Evolutionary conservation across 371 early-diverging fungal genomes (phyloP), one percentile per base, ranked within the genome.

Genomic region (Rhizomucor pusillus): DNA sequence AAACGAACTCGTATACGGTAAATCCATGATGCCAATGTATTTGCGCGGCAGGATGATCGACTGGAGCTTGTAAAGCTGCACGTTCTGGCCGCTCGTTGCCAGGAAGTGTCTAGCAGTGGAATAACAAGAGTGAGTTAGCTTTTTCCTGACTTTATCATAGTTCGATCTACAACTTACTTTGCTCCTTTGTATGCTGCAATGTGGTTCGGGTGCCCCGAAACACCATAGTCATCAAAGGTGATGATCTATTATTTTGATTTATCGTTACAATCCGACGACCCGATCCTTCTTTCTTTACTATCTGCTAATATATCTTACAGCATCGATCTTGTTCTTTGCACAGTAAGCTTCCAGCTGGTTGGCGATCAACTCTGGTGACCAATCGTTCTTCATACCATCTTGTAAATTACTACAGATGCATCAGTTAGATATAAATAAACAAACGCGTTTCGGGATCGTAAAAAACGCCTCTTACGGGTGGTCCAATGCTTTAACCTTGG

Each of bases 171-270:
- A 5, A 60, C 68, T 62, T 86, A 88, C 87, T 79, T 83, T 29
- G 92, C 84, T 50, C 93, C 95, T 48, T 81, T 59, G 63, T 84
- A 90, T 35, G 85, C 80, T 3, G 94, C 87, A 48, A 87, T 85
- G 69, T 99, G 99, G 75, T 99, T 99, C 45, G 83, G 72, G 69
- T 99, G 99, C 0, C 91, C 90, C 37, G 94, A 93, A 39, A 98
- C 87, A 7, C 99, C 99, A 33, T 82, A 61, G 7, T 75, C 64
- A 73, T 99, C 99, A 84, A 98, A 99, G 0, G 97, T 99, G 41
- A 97, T 79, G 23, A 99, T 76, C 85, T 89, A 68, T 9, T 39
- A 45, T 29, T 29, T 24, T 18, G 34, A 36, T 24, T 12, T 40
- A 29, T 7, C 29, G 4, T 20, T 34, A 47, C 20, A 7, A 43